Evolutionary conservation across 305 asterid species (phyloP).

Genomic region (Fraxinus floribunda): DNA sequence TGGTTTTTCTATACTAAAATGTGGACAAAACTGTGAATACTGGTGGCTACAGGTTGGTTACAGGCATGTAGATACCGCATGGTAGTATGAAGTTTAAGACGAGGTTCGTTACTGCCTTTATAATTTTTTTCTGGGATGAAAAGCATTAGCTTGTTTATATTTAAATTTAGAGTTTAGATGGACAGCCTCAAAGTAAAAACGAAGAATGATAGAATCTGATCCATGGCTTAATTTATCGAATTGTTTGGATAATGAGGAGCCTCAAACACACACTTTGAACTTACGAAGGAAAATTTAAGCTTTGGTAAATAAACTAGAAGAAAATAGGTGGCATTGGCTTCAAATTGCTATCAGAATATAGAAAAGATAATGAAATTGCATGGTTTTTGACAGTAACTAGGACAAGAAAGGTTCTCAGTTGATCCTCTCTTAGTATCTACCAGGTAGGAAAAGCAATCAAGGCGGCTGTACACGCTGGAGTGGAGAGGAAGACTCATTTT

Average conservation of each 20-base stretch:
- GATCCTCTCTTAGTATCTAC: not conserved
- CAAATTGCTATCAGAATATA: not conserved
- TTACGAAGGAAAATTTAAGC: too few relatives aligned
- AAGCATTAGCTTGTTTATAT: not conserved
- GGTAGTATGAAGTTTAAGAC: slow-evolving; percentile 45
- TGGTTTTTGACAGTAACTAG: too few relatives aligned
- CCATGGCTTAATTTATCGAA: not conserved
- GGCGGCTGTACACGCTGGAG: slow-evolving; percentile 58
- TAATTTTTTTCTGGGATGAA: too few relatives aligned
- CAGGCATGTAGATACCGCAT: slow-evolving; percentile 39
- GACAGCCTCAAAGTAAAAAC: not conserved
- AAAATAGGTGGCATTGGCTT: not conserved
- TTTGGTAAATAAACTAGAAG: too few relatives aligned
- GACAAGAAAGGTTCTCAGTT: not conserved
- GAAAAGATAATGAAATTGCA: not conserved
- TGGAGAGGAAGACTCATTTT: slow-evolving; percentile 54
- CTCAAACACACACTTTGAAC: too few relatives aligned
- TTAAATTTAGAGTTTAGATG: not conserved
- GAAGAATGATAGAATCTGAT: not conserved
- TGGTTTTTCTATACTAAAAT: not conserved
- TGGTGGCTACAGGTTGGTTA: slow-evolving; percentile 38
- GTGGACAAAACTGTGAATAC: not conserved
- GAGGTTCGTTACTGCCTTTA: slow-evolving; percentile 15
- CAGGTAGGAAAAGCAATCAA: slow-evolving; percentile 60
- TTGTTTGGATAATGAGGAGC: not conserved